Evolutionary conservation across 805 yeast species (phyloP).

Genomic region (Teunomyces atbi): DNA sequence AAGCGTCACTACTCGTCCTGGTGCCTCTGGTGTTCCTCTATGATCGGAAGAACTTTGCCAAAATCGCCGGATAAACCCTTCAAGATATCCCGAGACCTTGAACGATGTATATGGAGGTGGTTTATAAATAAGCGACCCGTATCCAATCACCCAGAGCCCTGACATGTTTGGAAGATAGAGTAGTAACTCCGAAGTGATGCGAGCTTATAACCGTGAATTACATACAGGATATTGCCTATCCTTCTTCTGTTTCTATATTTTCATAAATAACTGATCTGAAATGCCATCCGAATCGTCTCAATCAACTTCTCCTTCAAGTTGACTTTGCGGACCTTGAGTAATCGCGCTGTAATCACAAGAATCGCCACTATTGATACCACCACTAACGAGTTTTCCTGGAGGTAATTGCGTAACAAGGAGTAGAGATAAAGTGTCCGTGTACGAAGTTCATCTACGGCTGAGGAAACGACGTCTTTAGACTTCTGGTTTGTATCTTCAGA

Average conservation of each 20-base stretch:
- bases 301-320: conserved; percentile 28
- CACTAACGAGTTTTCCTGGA: conserved; percentile 29
- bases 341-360: conserved; percentile 18
- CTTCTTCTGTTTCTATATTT: not conserved
- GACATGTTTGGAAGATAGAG: not conserved
- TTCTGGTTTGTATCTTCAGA: not conserved
- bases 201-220: no score
- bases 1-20: conserved; percentile 87
- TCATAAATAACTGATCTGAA: conserved; percentile 39
- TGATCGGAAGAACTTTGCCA: conserved; percentile 94
- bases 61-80: conserved; percentile 77
- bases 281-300: conserved; percentile 44
- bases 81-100: conserved; percentile 67
- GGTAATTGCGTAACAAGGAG: conserved; percentile 18
- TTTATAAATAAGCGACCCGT: conserved; percentile 85
- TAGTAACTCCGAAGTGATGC: no score
- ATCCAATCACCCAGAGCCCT: conserved; percentile 81
- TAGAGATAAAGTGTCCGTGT: conserved; percentile 16
- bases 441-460: conserved; percentile 11
- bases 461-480: not conserved
- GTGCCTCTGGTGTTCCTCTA: conserved; percentile 80
- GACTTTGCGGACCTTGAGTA: conserved; percentile 23
- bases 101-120: conserved; percentile 76
- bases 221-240: not conserved
- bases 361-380: conserved; percentile 22